These are phyloP conservation scores for Pontederia paniculata DNA, from an alignment of 176 grass and related monocot species.

Conservation along the genomic window DNA sequence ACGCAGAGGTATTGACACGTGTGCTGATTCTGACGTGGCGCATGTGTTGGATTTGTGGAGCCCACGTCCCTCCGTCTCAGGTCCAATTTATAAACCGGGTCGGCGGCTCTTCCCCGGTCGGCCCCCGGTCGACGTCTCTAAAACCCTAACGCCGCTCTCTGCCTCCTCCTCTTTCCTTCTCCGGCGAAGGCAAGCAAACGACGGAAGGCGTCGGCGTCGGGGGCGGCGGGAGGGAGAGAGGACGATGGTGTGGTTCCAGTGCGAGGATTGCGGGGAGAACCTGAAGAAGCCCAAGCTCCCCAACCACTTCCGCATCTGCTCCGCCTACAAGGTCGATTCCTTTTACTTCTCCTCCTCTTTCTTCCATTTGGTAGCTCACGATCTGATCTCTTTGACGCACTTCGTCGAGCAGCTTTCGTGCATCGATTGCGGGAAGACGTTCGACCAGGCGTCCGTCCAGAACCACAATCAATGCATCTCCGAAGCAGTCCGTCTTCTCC, in stretches of 20 bases:
- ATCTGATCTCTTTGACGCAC: background rate
- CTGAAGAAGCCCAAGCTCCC: slow-evolving; percentile 96
- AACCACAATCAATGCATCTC: slow-evolving; percentile 81
- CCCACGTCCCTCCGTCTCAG: too few relatives aligned
- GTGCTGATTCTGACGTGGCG: too few relatives aligned
- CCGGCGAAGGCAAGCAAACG: too few relatives aligned
- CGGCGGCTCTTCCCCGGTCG: too few relatives aligned
- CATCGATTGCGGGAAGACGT: slow-evolving; percentile 74
- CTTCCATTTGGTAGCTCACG: background rate
- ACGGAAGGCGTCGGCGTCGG: slow-evolving; percentile 22
- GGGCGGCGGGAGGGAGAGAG: background rate
- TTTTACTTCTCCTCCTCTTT: background rate
- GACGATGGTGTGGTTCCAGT: slow-evolving; percentile 98
- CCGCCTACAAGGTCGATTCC: slow-evolving; percentile 51
- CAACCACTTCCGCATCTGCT: slow-evolving; percentile 82
- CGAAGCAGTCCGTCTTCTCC: slow-evolving; percentile 48
- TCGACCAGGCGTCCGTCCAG: slow-evolving; percentile 63
- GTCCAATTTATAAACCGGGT: too few relatives aligned
- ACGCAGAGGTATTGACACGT: too few relatives aligned
- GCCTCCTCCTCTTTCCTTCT: too few relatives aligned
- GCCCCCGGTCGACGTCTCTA: too few relatives aligned
- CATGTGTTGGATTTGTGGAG: too few relatives aligned
- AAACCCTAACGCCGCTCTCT: too few relatives aligned
- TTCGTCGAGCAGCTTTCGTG: slow-evolving; percentile 54
- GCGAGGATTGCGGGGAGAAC: slow-evolving; percentile 82